phyloP scores from a whole-genome alignment of 2,329 filamentous ascomycete species.

The Colletotrichum theobromicola region DNA sequence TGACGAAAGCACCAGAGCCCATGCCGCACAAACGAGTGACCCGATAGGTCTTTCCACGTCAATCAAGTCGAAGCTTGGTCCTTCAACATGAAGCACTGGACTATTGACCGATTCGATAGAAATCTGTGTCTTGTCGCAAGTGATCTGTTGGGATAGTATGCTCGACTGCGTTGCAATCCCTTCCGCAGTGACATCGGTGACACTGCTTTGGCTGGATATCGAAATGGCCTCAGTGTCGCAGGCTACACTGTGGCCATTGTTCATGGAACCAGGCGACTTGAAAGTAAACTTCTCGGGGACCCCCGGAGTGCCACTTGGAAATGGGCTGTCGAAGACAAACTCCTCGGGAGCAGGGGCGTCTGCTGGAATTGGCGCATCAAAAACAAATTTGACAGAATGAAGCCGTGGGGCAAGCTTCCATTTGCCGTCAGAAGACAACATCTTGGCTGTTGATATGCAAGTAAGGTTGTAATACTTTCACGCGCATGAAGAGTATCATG shows the following conservation, averaged over 20 bases:
- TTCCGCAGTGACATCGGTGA: neutral
- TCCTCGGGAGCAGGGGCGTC: neutral
- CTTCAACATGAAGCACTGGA: neutral
- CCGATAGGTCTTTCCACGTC: neutral
- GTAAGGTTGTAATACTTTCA: neutral
- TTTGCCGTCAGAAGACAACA: neutral
- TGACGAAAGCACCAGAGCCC: neutral
- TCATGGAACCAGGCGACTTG: neutral
- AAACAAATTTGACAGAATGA: conserved; percentile 15
- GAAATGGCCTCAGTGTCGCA: neutral
- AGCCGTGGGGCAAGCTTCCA: neutral
- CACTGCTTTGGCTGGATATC: neutral
- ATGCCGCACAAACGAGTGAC: neutral
- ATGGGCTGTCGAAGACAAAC: conserved; percentile 7
- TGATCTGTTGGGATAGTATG: neutral
- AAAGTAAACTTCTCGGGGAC: neutral
- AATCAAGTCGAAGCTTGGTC: neutral
- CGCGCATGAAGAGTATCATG: neutral
- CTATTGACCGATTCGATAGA: accelerated
- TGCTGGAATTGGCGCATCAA: neutral
- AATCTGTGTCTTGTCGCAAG: neutral
- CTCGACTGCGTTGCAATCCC: neutral
- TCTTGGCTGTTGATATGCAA: neutral
- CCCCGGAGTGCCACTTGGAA: neutral
- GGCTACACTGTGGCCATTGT: neutral